These are phyloP conservation scores for baker's yeast (Saccharomyces cerevisiae) DNA, from an alignment of 805 yeast species.

Conservation along the genomic window DNA sequence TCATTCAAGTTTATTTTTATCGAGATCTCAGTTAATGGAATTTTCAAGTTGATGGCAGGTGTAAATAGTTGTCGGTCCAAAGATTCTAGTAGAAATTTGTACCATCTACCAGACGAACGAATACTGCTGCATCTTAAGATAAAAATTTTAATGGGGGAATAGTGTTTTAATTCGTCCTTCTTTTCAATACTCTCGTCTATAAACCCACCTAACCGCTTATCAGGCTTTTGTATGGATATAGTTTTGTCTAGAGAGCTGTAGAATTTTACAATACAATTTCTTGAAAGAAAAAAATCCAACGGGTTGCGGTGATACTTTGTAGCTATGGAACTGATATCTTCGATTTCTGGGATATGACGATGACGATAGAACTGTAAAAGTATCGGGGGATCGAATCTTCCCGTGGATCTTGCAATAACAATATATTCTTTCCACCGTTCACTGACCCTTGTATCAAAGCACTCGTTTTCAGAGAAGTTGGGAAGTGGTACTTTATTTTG, in stretches of 20 bases:
- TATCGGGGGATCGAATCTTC: slow-evolving; percentile 43
- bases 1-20: slow-evolving; percentile 20
- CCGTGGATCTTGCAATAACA: slow-evolving; percentile 63
- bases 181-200: slow-evolving; percentile 1
- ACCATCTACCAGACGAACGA: slow-evolving; percentile 54
- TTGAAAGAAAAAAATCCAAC: slow-evolving; percentile 28
- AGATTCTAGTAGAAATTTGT: slow-evolving; percentile 44
- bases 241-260: slow-evolving; percentile 68
- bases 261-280: slow-evolving; percentile 37
- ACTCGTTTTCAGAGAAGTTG: slow-evolving; percentile 42
- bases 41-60: slow-evolving; percentile 29
- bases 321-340: not conserved
- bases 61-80: slow-evolving; percentile 27
- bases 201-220: slow-evolving; percentile 8
- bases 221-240: slow-evolving; percentile 30
- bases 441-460: slow-evolving; percentile 44
- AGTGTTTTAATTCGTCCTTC: slow-evolving; percentile 8
- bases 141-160: slow-evolving; percentile 33
- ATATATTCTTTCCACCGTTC: slow-evolving; percentile 78
- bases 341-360: slow-evolving; percentile 29
- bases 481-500: slow-evolving; percentile 25
- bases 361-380: slow-evolving; percentile 53
- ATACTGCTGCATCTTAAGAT: slow-evolving; percentile 49
- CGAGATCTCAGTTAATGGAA: slow-evolving; percentile 35
- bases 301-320: slow-evolving; percentile 9